A percentile compares a stretch with the other conserved stretches of the same genome.
These are phyloP conservation scores for Clitopilus hobsonii DNA, from an alignment of 768 basidiomycete species.

Conservation along the genomic window DNA sequence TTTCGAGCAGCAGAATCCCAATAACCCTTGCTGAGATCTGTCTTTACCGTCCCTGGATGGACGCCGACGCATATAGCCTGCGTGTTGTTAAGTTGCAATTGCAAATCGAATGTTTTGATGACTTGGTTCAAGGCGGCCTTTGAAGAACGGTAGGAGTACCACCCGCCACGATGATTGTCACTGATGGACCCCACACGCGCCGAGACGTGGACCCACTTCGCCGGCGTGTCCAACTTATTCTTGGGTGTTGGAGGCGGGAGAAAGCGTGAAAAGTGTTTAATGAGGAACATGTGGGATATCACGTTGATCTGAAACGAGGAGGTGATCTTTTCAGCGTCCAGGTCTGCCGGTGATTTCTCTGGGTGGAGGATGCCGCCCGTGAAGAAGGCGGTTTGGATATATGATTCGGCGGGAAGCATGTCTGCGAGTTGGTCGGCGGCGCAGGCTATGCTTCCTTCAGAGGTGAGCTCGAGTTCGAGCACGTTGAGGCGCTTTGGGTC, in stretches of 20 bases:
- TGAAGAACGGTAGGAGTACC: conserved; percentile 60
- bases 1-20: conserved; percentile 35
- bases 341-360: conserved; percentile 48
- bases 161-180: conserved; percentile 55
- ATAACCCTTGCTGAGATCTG: conserved; percentile 50
- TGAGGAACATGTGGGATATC: conserved; percentile 53
- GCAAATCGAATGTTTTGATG: conserved; percentile 55
- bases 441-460: conserved; percentile 43
- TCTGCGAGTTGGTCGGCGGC: conserved; percentile 39
- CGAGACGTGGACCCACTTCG: conserved; percentile 59
- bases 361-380: conserved; percentile 51
- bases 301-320: conserved; percentile 54
- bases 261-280: conserved; percentile 60
- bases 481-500: conserved; percentile 41
- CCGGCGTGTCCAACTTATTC: conserved; percentile 19
- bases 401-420: conserved; percentile 30
- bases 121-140: conserved; percentile 62
- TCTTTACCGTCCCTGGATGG: conserved; percentile 60
- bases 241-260: conserved; percentile 32
- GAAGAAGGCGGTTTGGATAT: conserved; percentile 50
- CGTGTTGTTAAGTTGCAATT: conserved; percentile 41
- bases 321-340: conserved; percentile 34
- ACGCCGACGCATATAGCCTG: conserved; percentile 50
- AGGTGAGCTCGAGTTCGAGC: conserved; percentile 45
- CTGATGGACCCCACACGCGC: conserved; percentile 56